Base-by-base conservation (phyloP, 176 grass and related monocot genomes). In the Aegilops speltoides region DNA sequence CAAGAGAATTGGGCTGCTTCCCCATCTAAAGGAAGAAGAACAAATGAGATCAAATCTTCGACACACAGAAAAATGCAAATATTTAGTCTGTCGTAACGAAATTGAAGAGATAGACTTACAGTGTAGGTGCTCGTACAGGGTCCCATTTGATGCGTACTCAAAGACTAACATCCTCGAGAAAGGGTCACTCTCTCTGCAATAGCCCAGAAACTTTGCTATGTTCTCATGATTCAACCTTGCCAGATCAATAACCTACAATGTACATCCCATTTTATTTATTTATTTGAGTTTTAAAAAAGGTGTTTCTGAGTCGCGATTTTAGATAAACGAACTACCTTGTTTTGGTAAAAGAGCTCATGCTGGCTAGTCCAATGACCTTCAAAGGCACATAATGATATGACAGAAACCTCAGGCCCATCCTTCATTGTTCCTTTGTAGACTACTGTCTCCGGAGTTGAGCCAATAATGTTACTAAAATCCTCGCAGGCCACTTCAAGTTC, bases 391-490 rank as follows among this genome's bases (percentile, higher is more conserved):
- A 99, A 78, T 50, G 94, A 93, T 89, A 94, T 93, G 24, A 99
- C 94, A 77, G 94, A 95, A 81, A 94, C 89, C 83, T 99, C 97
- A 52, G 94, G 89, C 10, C 92, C 92, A 83, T 93, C 85, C 62
- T 96, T 96, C 90, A 99, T 92, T 63, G 78, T 99, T 77, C 97
- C 97, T 88, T 99, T 99, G 66, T 99, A 99, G 6, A 99, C 87
- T 73, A 99, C 38, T 23, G 88, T 91, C 81, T 94, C 92, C 10
- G 91, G 85, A 38, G 92, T 82, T 28, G 97, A 94, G 5, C 92
- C 92, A 78, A 99, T 99, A 78, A 99, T 99, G 85, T 99, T 99
- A 90, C 97, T 99, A 79, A 99, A 99, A 87, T 99, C 97, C 79
- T 99, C 97, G 90, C 97, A 99, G 64, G 97, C 94, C 64, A 90